Conservation (phyloP, 1,284 basidiomycete species). For the Puccinia triticina region DNA sequence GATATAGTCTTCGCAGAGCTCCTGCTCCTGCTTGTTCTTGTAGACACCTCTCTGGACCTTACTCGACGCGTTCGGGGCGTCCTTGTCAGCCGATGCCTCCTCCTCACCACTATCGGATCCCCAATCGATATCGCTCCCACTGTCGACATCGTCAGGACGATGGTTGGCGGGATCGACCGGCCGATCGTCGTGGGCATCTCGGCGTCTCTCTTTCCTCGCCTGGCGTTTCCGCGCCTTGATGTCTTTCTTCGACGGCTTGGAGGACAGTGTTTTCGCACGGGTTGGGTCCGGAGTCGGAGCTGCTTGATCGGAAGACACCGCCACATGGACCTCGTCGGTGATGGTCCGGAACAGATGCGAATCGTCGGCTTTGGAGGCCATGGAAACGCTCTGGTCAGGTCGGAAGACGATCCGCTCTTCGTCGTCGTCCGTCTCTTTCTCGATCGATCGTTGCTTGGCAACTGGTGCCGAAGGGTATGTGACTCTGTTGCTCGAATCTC, state of each 20-base stretch:
- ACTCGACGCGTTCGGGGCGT: neutral
- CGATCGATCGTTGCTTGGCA: neutral
- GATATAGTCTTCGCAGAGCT: slow-evolving; percentile 37
- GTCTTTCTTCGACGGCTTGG: slow-evolving; percentile 1
- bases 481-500: neutral
- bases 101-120: neutral
- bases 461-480: neutral
- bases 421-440: slow-evolving; percentile 27
- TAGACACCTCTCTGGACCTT: slow-evolving; percentile 1
- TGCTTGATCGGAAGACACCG: neutral
- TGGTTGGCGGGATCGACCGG: neutral
- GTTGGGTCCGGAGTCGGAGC: neutral
- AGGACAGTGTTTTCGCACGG: neutral
- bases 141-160: slow-evolving; percentile 2
- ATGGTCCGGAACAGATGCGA: slow-evolving; percentile 28
- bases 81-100: neutral
- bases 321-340: neutral
- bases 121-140: slow-evolving; percentile 36
- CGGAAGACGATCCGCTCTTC: slow-evolving; percentile 34
- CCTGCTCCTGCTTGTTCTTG: slow-evolving; percentile 27
- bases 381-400: neutral
- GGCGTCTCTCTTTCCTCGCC: slow-evolving; percentile 15
- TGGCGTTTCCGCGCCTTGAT: neutral
- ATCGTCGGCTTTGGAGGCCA: neutral
- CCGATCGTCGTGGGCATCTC: neutral